Percentiles rank a stretch among this genome's conserved stretches.
These are phyloP conservation scores for Fusarium sterilihyphosum DNA, from an alignment of 2,329 filamentous ascomycete species.

Conservation along the genomic window DNA sequence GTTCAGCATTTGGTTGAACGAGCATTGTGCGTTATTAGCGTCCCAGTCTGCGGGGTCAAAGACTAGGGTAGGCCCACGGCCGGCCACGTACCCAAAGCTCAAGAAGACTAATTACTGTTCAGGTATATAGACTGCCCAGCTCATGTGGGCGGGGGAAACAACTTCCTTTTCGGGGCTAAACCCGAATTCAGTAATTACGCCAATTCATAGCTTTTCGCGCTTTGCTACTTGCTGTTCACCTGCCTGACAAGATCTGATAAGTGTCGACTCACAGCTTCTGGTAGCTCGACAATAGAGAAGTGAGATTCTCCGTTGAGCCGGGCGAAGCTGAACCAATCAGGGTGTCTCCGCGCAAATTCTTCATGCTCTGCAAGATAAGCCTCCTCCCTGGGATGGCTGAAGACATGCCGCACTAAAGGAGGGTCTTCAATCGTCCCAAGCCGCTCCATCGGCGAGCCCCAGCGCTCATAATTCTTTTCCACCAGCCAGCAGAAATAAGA, in stretches of 20 bases:
- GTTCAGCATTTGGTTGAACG: neutral
- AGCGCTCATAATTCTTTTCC: neutral
- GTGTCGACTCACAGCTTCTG: neutral
- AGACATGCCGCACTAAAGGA: neutral
- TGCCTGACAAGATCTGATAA: neutral
- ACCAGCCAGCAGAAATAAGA: neutral
- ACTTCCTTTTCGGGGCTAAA: neutral
- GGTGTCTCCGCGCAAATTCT: neutral
- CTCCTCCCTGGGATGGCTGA: neutral
- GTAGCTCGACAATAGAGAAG: neutral
- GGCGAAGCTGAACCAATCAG: neutral
- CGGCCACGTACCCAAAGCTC: neutral
- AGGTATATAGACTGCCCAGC: no score
- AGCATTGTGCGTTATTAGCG: neutral
- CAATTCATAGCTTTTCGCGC: accelerated
- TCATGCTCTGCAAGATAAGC: neutral
- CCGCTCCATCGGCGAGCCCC: neutral
- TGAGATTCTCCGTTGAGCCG: neutral
- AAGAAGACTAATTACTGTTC: no score
- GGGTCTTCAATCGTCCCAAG: neutral
- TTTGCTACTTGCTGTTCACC: neutral
- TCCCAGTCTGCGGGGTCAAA: neutral
- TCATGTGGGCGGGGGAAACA: no score
- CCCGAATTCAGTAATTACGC: neutral
- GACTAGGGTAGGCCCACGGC: neutral